Evolutionary conservation across 345 rosid genomes (phyloP), one percentile per base, ranked within the genome.

Genomic region (Trapa bicornis): DNA sequence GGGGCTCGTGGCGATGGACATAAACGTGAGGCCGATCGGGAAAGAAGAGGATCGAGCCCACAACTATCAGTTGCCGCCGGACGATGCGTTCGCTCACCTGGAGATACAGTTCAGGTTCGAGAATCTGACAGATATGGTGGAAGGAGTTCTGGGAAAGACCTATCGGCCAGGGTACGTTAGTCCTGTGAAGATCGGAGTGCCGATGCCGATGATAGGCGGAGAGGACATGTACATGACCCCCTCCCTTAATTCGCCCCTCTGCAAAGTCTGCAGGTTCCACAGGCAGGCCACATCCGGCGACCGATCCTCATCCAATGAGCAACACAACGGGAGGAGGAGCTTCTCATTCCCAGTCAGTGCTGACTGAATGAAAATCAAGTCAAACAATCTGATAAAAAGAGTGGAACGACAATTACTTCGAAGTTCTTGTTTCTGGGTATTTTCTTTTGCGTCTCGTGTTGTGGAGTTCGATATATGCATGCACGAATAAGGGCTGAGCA

Each of bases 111-210:
- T 91, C 75, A 86, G 75, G 71, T 88, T 87, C 36, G 61, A 67
- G 29, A 84, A 80, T 16, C 68, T 86, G 68, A 80, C 81, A 7
- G 85, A 85, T 4, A 71, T 56, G 0, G 88, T 85, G 0, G 97
- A 88, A 62, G 97, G 97, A n/a, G 84, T 91, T 73, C 68, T 91
- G 66, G 97, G 97, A 15, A 86, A 85, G 79, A 88, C 96, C 52
- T 81, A 86, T 78, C 68, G 87, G 81, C 84, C 86, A 14, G 84
- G 71, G 39, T 88, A 88, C 64, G 77, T 80, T 1, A 88, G 89
- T 78, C 80, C 89, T 0, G 96, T 82, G 53, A 91, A 88, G 79
- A 73, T 57, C 17, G 97, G 96, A 11, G 96, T 87, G 17, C 79
- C 88, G 0, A 88, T 88, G 91, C 96, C 96, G 64, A 77, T 88